A percentile compares a stretch with the other conserved stretches of the same genome.
Evolutionary conservation across 495 filamentous ascomycete genomes (phyloP).

Genomic region (Xanthoparmelia taractica): DNA sequence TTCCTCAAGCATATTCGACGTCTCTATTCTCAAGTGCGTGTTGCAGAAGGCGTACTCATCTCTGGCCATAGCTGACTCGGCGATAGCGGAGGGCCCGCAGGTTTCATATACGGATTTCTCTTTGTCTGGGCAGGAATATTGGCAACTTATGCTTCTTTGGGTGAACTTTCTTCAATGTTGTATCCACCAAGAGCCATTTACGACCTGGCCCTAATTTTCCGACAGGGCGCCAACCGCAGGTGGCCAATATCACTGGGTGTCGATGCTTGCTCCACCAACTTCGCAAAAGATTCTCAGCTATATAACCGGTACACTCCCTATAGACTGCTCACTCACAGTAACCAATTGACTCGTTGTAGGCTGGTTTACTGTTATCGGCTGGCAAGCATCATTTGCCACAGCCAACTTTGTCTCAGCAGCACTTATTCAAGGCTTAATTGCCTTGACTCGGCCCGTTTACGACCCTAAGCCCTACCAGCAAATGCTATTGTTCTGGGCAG

Average conservation of each 20-base stretch:
- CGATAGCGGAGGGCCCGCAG: slow-evolving; percentile 42
- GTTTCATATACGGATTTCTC: slow-evolving; percentile 46
- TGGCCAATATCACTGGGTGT: slow-evolving; percentile 44
- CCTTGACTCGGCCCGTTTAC: slow-evolving; percentile 39
- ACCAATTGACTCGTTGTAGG: slow-evolving; percentile 25
- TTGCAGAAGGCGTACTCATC: not conserved
- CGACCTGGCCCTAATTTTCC: not conserved
- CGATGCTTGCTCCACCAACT: slow-evolving; percentile 36
- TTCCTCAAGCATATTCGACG: not conserved
- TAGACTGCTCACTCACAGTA: not conserved
- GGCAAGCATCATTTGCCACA: slow-evolving; percentile 25
- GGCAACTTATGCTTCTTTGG: slow-evolving; percentile 30
- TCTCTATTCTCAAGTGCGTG: slow-evolving; percentile 2
- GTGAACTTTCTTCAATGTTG: slow-evolving; percentile 38
- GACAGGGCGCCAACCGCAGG: slow-evolving; percentile 30
- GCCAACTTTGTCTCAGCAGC: slow-evolving; percentile 37
- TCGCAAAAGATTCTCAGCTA: slow-evolving; percentile 38
- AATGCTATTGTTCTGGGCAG: slow-evolving; percentile 43
- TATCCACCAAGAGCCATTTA: not conserved
- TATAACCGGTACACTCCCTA: slow-evolving; percentile 33
- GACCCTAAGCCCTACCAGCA: slow-evolving; percentile 39
- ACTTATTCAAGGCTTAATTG: slow-evolving; percentile 40
- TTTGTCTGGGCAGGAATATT: slow-evolving; percentile 40
- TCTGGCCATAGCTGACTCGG: slow-evolving; percentile 26
- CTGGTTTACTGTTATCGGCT: slow-evolving; percentile 40